These are phyloP conservation scores for Coemansia sp. DNA, from an alignment of 192 early-diverging fungal genomes.

Conservation along the genomic window DNA sequence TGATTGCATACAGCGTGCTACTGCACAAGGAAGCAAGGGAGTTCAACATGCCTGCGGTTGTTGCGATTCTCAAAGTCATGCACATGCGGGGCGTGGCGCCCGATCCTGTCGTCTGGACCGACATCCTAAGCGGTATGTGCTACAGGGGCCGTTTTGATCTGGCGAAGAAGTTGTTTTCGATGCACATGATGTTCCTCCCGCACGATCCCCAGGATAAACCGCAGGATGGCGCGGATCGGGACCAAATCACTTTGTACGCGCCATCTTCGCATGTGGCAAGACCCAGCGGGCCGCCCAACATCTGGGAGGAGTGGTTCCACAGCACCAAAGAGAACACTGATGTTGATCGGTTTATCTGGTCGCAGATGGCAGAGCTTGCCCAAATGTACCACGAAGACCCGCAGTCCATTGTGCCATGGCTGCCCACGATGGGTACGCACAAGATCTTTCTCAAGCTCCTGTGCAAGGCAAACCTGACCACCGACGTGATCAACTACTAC, in stretches of 20 bases:
- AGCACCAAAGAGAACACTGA: background rate
- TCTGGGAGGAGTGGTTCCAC: slow-evolving; percentile 36
- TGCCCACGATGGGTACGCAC: slow-evolving; percentile 43
- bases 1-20: slow-evolving; percentile 29
- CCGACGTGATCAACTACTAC: slow-evolving; percentile 9
- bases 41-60: slow-evolving; percentile 3
- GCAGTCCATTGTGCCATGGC: slow-evolving; percentile 19
- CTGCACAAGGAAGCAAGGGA: slow-evolving; percentile 10
- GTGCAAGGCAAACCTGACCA: background rate
- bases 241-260: slow-evolving; percentile 1
- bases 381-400: slow-evolving; percentile 7
- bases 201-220: background rate
- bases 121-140: slow-evolving; percentile 32
- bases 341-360: slow-evolving; percentile 16
- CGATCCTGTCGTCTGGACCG: slow-evolving; percentile 31
- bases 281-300: background rate
- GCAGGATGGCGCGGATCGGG: background rate
- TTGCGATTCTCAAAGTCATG: slow-evolving; percentile 19
- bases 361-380: slow-evolving; percentile 20
- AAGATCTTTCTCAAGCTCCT: slow-evolving; percentile 23
- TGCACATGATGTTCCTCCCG: slow-evolving; percentile 37
- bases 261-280: background rate
- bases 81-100: slow-evolving; percentile 6
- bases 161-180: slow-evolving; percentile 32
- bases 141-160: background rate